phyloP scores from a whole-genome alignment of 192 early-diverging fungal species.

The Obelidium mucronatum region DNA sequence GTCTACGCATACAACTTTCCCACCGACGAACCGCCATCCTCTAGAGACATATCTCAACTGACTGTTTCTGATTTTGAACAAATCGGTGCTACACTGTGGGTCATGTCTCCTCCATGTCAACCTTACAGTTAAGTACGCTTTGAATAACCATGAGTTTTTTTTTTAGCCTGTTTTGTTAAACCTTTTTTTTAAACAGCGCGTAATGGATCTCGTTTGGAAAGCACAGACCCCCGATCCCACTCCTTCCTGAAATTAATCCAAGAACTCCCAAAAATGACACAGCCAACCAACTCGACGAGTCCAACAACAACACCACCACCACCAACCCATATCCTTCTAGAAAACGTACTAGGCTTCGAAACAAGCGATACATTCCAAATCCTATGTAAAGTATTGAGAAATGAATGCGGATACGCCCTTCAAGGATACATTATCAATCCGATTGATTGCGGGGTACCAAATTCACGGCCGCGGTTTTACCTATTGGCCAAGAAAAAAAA shows the following conservation, averaged over 20 bases:
- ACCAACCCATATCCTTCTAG: slow-evolving; percentile 51
- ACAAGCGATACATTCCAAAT: slow-evolving; percentile 23
- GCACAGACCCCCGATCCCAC: slow-evolving; percentile 40
- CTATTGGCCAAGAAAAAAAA: slow-evolving; percentile 37
- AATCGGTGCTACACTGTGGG: slow-evolving; percentile 65
- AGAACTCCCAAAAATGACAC: slow-evolving; percentile 20
- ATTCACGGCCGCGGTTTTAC: slow-evolving; percentile 54
- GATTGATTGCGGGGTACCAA: slow-evolving; percentile 50
- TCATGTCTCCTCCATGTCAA: slow-evolving; percentile 89
- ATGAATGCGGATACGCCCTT: slow-evolving; percentile 34
- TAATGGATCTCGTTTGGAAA: slow-evolving; percentile 74
- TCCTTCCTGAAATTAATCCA: slow-evolving; percentile 42
- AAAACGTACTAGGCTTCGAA: slow-evolving; percentile 59
- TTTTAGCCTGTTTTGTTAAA: neutral
- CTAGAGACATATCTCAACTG: slow-evolving; percentile 25
- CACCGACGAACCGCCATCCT: slow-evolving; percentile 29
- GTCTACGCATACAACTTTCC: slow-evolving; percentile 47
- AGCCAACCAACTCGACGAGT: too few relatives aligned
- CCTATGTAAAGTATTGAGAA: slow-evolving; percentile 27
- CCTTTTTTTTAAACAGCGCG: slow-evolving; percentile 36
- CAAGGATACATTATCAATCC: slow-evolving; percentile 49
- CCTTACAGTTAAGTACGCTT: slow-evolving; percentile 54
- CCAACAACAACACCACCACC: neutral
- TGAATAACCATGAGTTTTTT: too few relatives aligned
- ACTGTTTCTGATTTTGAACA: slow-evolving; percentile 3